Evolutionary conservation across 176 grass and related monocot genomes (phyloP).

Genomic region (Rhynchospora pubera): DNA sequence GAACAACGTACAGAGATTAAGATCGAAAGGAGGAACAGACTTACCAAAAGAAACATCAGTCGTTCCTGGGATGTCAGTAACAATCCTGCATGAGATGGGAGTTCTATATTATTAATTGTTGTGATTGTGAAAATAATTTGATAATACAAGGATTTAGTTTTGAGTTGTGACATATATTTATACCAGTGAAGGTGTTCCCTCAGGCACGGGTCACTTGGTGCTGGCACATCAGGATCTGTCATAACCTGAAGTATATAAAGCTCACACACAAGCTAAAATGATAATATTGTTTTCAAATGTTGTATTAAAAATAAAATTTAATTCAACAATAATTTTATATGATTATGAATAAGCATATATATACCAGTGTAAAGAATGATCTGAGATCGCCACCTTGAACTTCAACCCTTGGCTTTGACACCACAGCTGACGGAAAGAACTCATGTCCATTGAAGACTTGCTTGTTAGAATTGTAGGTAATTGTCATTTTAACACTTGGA

Average conservation of each 20-base stretch:
- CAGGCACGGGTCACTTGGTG: slow-evolving; percentile 83
- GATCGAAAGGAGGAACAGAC: slow-evolving; percentile 28
- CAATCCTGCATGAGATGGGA: slow-evolving; percentile 52
- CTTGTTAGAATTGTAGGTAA: slow-evolving; percentile 68
- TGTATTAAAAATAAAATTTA: no score
- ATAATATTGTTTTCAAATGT: neutral
- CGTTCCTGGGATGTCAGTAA: slow-evolving; percentile 85
- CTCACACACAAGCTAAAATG: neutral
- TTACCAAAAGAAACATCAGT: slow-evolving; percentile 80
- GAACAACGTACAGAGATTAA: slow-evolving; percentile 17
- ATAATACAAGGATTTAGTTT: neutral
- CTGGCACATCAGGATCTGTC: slow-evolving; percentile 91
- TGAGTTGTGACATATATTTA: neutral
- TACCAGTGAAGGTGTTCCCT: slow-evolving; percentile 93
- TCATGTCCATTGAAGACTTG: slow-evolving; percentile 88
- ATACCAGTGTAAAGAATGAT: slow-evolving; percentile 82
- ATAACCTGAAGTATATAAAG: slow-evolving; percentile 54
- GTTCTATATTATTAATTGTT: neutral
- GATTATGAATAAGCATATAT: neutral
- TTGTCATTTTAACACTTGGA: slow-evolving; percentile 66
- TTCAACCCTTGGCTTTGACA: slow-evolving; percentile 60
- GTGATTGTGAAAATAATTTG: neutral
- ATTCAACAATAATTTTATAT: neutral
- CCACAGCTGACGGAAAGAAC: slow-evolving; percentile 69
- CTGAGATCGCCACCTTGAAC: slow-evolving; percentile 83